Base-by-base conservation (phyloP, 805 yeast genomes). In the Starmerella sirachaensis region DNA sequence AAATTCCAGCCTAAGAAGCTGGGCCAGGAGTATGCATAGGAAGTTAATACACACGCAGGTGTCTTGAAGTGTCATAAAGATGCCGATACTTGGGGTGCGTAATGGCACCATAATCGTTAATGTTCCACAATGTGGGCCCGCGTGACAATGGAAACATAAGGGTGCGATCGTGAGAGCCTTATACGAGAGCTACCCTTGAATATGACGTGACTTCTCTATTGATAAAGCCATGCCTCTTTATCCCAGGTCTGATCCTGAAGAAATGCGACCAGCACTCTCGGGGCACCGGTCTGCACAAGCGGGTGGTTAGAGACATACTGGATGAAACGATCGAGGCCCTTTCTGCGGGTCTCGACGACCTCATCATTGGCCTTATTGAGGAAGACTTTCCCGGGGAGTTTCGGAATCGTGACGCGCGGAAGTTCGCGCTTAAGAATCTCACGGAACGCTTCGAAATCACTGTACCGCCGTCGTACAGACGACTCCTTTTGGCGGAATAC, bases 291-390 rank as follows among this genome's bases (percentile, higher is more conserved):
- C 60, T 91, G 97, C 42, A 88, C 61, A 44, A 88, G 61, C 1
- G 98, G 98, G 58, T 88, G 98, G 10, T 94, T 91, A 11, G 93
- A 91, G 14, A 86, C 93, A 13, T 74, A 55, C 45, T 59, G 66
- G 28, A 91, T 57, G 60, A 93, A 88, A 53, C 72, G 72, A 58
- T 85, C 93, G 31, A 88, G 64, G 0, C 94, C 96, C 48, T 70
- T 72, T 40, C 94, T 64, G 52, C 98, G 69, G 35, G 74, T 76
- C 52, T 83, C 94, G 40, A 91, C 85, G 41, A 78, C 76, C 29
- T 80, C 76, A 42, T 82, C 91, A 42, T 75, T 74, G 58, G 86
- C 86, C 45, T 88, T 68, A 57, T 79, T 78, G 42, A 70, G 73
- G 38, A 74, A 62, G 26, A 81, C 78, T 57, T 88, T 91, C n/a